Evolutionary conservation across 208 protist genomes (phyloP), one percentile per base, ranked within the genome.

Genomic region (Phytomonas sp.): DNA sequence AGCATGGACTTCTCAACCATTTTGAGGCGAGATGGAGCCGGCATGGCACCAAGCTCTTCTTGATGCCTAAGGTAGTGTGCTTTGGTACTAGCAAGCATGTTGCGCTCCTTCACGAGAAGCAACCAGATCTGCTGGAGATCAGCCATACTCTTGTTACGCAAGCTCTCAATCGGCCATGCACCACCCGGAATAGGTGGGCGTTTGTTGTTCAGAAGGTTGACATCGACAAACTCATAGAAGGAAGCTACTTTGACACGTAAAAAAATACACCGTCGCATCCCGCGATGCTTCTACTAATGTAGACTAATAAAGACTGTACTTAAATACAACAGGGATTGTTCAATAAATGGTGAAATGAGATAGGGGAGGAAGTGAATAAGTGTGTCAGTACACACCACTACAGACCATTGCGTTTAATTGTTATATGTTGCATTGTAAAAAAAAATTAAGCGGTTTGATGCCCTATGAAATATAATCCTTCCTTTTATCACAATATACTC

Each of bases 91-190:
- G 71, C 68, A 42, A 98, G 79, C 87, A 95, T 96, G 77, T 97
- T 97, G 73, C 89, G 85, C 78, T 98, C 94, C 77, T 95, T 97
- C 49, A 96, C 32, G 29, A 97, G 74, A 4, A 84, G 52, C 61
- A 96, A 89, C 93, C 94, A 98, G 42, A 98, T 87, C 72, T 94
- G 87, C 71, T 97, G 94, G 19, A 98, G 76, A 78, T 98, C 94
- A 11, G 84, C 89, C 29, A 97, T 82, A 45, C 86, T 93, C 74
- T 98, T 98, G 14, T 73, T 67, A 60, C 89, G 88, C 19, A 98
- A 82, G 60, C 83, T 84, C 60, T 87, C 83, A 63, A 91, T 59
- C 19, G 84, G 80, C 93, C 94, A 98, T 37, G 90, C 74, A 11
- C 93, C 90, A 61, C 94, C 94, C 11, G 92, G 91, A 36, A 96